Evolutionary conservation across 2,329 filamentous ascomycete species (phyloP).

Genomic region (Venturia pyrina): DNA sequence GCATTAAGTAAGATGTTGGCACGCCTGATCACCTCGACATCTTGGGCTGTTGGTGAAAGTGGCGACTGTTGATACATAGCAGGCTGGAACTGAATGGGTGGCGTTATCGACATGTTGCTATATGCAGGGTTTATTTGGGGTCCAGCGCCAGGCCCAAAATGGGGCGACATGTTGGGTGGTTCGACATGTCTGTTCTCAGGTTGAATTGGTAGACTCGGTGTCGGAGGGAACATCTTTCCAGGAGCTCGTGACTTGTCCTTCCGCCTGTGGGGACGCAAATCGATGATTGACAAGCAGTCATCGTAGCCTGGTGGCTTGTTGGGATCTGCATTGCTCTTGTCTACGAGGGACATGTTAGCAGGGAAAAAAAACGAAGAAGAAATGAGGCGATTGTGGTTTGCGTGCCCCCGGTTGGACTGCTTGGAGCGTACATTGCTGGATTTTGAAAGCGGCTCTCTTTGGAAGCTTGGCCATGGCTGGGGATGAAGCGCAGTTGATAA

Average conservation of each 20-base stretch:
- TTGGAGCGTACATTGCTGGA: neutral
- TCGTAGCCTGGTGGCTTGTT: slow-evolving; percentile 8
- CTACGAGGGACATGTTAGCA: neutral
- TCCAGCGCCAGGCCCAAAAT: neutral
- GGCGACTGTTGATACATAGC: neutral
- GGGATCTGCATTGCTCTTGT: neutral
- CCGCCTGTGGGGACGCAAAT: slow-evolving; percentile 3
- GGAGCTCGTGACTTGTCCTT: neutral
- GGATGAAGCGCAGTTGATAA: neutral
- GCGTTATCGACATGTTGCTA: neutral
- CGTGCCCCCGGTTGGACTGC: no score
- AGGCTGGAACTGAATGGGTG: neutral
- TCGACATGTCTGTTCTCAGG: neutral
- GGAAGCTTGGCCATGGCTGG: neutral
- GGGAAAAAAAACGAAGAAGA: neutral
- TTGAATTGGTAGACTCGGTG: neutral
- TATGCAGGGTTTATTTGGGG: slow-evolving; percentile 2
- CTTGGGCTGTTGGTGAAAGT: neutral
- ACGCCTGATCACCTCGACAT: neutral
- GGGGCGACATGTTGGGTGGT: neutral
- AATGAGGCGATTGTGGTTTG: neutral
- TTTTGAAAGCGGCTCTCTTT: neutral
- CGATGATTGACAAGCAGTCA: slow-evolving; percentile 2
- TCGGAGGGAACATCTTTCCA: neutral
- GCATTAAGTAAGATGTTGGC: neutral